Base-by-base conservation (phyloP, 768 basidiomycete genomes). In the Kwoniella sp. region DNA sequence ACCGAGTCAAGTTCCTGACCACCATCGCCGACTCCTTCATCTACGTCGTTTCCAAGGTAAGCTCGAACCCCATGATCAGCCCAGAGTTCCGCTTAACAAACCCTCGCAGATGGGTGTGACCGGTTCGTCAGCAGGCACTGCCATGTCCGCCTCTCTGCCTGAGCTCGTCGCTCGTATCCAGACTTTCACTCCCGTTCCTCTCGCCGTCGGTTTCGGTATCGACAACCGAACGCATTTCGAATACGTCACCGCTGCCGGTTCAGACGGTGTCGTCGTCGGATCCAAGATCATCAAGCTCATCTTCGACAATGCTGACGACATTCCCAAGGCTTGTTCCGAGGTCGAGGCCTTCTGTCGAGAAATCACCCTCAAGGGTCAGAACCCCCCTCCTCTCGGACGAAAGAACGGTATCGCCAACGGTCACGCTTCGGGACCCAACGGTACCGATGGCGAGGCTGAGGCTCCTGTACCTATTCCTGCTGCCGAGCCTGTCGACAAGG, bases 201-300 rank as follows among this genome's bases (percentile, higher is more conserved):
- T 99, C 40, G 93, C 90, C 3, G 93, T 98, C 54, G 95, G 95
- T 6, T 99, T 99, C 68, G 95, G 95, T 43, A 89, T 99, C 6
- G 85, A 92, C 20, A 92, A 85, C 12, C 83, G 86, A 23, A 80
- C 82, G 9, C 95, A 98, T 73, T 93, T 92, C 74, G 84, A 92
- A 43, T 78, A 81, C 39, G 89, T 93, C 53, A 83, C 82, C 33
- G 81, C 85, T 53, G 82, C 89, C 29, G 89, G 89, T n/a, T 91
- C 93, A 4, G 90, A 96, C 63, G 95, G 86, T 39, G 89, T 96
- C 28, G 93, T 96, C 46, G 82, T 99, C 47, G 95, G 95, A 34
- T 91, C 87, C 60, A 83, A 84, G 39, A 77, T 99, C 46, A 88
- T 93, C 54, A 75, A 78, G 22, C 77, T 93, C 65, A 86, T 98